Evolutionary conservation across 805 yeast species (phyloP), one percentile per base, ranked within the genome.

Genomic region (Kockiozyma suomiensis): DNA sequence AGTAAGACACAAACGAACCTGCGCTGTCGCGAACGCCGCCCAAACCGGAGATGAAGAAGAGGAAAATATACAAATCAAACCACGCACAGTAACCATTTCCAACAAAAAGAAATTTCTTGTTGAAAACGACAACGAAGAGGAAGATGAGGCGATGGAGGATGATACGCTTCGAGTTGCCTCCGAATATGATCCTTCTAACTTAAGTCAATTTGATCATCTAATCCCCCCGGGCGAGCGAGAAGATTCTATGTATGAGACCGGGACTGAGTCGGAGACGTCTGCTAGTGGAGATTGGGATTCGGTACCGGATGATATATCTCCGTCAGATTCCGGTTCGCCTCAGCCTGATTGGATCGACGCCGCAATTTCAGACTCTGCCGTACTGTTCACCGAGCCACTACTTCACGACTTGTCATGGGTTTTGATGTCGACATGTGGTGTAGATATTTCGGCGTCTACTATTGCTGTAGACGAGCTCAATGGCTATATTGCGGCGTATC

Each of bases 141-240:
- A 41, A 19, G 52, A 54, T 26, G 48, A 32, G n/a, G 17, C 13
- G 12, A 35, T 47, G 52, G 58, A 47, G 26, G 59, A 35, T 25
- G 59, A 56, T 25, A 51, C 59, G 7, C 28, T 50, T 28, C 32
- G 35, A 1, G 10, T 43, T 2, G 48, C 59, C 8, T 28, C 46
- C 10, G 50, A 56, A 19, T 54, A 38, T 37, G 53, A 54, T 26
- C 53, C 54, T 4, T 40, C 58, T 2, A 26, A 54, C 25, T 30
- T 54, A 17, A 54, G 52, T n/a, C 55, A 56, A 21, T 56, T 50
- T 28, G 59, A 56, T 42, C 55, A 56, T 45, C 50, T 56, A 4
- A 50, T 56, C 2, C 47, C 45, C 17, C 6, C 46, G 7, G 51
- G 33, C 12, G 55, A 48, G 12, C 43, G 54, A 12, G 54, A 43